Conservation (phyloP, 2,329 filamentous ascomycete genomes). For the Ophiocordyceps sinensis region DNA sequence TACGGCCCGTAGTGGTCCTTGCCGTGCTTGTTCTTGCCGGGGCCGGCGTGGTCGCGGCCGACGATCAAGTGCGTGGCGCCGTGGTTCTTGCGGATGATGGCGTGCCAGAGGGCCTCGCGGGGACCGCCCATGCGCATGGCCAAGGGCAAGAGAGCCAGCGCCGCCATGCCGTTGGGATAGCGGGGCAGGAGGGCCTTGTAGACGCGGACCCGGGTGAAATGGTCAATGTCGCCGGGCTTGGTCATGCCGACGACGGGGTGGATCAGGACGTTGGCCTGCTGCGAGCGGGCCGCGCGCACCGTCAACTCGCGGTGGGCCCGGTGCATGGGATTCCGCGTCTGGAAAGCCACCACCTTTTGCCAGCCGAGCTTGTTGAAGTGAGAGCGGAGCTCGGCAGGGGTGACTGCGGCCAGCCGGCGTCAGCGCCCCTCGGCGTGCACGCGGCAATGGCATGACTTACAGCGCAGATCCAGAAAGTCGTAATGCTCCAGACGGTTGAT, state of each 20-base stretch:
- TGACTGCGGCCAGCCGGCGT: conserved; percentile 38
- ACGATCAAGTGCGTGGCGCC: conserved; percentile 99
- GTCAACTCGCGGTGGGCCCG: conserved; percentile 95
- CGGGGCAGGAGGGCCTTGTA: conserved; percentile 94
- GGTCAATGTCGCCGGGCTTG: conserved; percentile 98
- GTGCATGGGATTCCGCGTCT: conserved; percentile 99
- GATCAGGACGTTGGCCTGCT: conserved; percentile 97
- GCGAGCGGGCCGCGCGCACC: conserved; percentile 85
- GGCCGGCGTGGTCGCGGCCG: conserved; percentile 93
- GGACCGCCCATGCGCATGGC: conserved; percentile 99
- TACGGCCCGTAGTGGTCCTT: conserved; percentile 97
- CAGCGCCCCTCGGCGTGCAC: conserved; percentile 1
- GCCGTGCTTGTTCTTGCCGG: conserved; percentile 95
- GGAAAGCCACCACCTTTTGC: conserved; percentile 95
- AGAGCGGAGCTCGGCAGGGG: conserved; percentile 81
- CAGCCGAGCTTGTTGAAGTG: conserved; percentile 99
- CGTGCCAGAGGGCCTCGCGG: conserved; percentile 98
- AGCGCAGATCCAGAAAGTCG: conserved; percentile 93
- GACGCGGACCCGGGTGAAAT: conserved; percentile 97
- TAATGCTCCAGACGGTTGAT: conserved; percentile 95
- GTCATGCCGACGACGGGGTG: conserved; percentile 97
- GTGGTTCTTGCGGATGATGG: conserved; percentile 99
- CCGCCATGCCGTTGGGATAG: conserved; percentile 98
- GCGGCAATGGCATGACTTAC: conserved; percentile 31
- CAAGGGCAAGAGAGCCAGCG: conserved; percentile 82